Evolutionary conservation across 345 rosid genomes (phyloP), one percentile per base, ranked within the genome.

Genomic region (Xanthoceras sorbifolium): DNA sequence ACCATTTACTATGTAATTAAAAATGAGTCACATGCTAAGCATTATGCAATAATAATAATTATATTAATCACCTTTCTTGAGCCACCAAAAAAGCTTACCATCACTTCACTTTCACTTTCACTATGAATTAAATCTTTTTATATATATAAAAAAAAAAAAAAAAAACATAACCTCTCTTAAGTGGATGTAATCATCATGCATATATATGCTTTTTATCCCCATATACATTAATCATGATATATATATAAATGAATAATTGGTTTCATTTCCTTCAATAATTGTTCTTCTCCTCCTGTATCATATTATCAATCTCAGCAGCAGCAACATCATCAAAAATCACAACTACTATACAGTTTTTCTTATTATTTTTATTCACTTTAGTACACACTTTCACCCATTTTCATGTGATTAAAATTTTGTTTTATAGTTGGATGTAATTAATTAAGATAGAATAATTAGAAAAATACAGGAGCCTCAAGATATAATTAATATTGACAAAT

Each of bases 41-140:
- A 59, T 10, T 46, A 60, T 28, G 57, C n/a, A n/a, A n/a, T n/a
- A n/a, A 28, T 34, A 60, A 64, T 67, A 63, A 52, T 52, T 64
- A 74, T 62, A 64, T 34, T 28, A 14, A 46, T 12, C 32, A 20
- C 50, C 61, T 75, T 81, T 84, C 78, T 84, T 76, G 86, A 78
- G 86, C 82, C 86, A 75, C 74, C 77, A 76, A 84, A 78, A n/a
- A 84, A 78, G 84, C 28, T 28, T 22, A 15, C 28, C 44, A 23
- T 72, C 9, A 66, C 55, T 76, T 38, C 12, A 6, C 14, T 26
- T n/a, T n/a, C n/a, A n/a, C n/a, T n/a, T n/a, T n/a, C n/a, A n/a
- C n/a, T n/a, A n/a, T n/a, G n/a, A n/a, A n/a, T n/a, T n/a, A n/a
- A n/a, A n/a, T n/a, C n/a, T n/a, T n/a, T n/a, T n/a, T n/a, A 9